These are phyloP conservation scores for Lactarius evosmus DNA, from an alignment of 768 basidiomycete species.

Conservation along the genomic window DNA sequence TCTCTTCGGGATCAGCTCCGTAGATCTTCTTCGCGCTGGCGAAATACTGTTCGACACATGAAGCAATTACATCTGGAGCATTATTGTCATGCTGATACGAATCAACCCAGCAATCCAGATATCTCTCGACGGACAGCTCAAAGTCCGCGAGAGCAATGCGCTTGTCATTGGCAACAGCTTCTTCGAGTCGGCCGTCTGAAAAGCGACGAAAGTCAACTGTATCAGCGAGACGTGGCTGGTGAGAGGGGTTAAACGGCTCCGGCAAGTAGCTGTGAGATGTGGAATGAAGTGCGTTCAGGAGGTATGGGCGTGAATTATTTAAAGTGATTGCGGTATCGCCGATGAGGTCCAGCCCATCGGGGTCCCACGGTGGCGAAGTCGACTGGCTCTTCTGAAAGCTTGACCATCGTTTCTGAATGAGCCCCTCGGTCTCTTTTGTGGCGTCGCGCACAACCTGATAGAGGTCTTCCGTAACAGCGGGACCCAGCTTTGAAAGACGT, in stretches of 20 bases:
- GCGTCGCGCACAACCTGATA: not conserved
- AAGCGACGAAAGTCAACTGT: not conserved
- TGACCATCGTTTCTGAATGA: not conserved
- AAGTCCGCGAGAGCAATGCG: not conserved
- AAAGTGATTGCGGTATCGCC: conserved; percentile 3
- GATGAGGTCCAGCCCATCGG: not conserved
- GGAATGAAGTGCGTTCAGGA: not conserved
- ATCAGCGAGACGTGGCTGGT: not conserved
- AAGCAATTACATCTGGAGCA: not conserved
- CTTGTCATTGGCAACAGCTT: not conserved
- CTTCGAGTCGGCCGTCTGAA: not conserved
- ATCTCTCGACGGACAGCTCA: not conserved
- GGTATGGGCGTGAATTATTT: not conserved
- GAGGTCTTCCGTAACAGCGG: not conserved
- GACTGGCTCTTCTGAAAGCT: not conserved
- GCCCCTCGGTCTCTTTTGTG: not conserved
- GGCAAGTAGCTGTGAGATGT: not conserved
- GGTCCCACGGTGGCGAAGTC: not conserved
- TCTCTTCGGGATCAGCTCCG: conserved; percentile 6
- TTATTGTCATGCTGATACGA: not conserved
- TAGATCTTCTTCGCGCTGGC: not conserved
- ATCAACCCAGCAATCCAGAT: not conserved
- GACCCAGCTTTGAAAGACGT: not conserved
- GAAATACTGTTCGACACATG: conserved; percentile 13
- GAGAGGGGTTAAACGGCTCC: not conserved